Base-by-base conservation (phyloP, 768 basidiomycete genomes). In the Naganishia vaughanmartiniae region DNA sequence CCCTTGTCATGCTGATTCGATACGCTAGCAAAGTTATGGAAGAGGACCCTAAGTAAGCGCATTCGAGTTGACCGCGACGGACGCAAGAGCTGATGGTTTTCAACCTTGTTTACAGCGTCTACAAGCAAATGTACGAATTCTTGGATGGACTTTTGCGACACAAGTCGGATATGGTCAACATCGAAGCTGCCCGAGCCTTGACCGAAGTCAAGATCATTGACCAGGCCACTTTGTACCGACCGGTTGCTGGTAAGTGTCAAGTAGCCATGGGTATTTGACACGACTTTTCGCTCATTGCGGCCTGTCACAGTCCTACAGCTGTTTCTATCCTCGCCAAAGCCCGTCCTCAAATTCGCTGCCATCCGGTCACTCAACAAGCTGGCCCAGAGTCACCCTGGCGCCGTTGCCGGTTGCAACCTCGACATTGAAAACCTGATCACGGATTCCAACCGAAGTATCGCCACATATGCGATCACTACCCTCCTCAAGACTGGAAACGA, bases 141-240 rank as follows among this genome's bases (percentile, higher is more conserved):
- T 85, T 98, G 45, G 96, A 98, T 79, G 89, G 90, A 39, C 94
- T 93, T 89, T 84, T 98, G 71, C 88, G 93, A 70, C 96, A 99
- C 83, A 99, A 99, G 85, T 96, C 93, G 75, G 96, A 99, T 80
- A 99, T 97, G 95, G 96, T 99, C 78, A 98, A 98, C 83, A 91
- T 93, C 72, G 96, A 99, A 81, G 96, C 96, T 26, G 95, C 96
- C 4, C 90, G 96, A 54, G 94, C 89, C 9, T 95, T 99, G 73
- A 97, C 94, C 80, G 95, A 97, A 80, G 91, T 95, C 90, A 90
- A 89, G 82, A 87, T 89, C 72, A 89, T 93, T 33, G 85, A 88
- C 31, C 80, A 88, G 10, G 81, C 86, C 5, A 93, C 98, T 76
- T 83, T 98, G 65, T 88, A 88, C 30, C 89, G 92, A 76, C 86